Percentiles rank a stretch among this genome's conserved stretches.
Conservation (phyloP, 345 rosid species). For the Capsella bursapastoris region DNA sequence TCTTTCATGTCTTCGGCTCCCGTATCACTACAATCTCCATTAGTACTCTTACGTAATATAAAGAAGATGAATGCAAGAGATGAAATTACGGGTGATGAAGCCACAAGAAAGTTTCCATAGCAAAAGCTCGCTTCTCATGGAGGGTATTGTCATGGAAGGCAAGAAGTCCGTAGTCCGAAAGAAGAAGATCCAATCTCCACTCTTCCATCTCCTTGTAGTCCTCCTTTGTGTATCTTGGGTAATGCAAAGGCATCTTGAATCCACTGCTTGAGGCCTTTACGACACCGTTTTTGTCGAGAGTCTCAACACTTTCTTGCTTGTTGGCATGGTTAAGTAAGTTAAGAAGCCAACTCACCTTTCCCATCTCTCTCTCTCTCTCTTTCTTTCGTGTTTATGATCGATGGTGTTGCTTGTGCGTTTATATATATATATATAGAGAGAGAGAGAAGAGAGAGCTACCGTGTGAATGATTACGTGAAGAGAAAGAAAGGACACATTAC, state of each 20-base stretch:
- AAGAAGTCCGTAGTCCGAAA: slow-evolving; percentile 58
- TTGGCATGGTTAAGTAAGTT: slow-evolving; percentile 49
- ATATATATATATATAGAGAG: neutral
- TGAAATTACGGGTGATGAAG: slow-evolving; percentile 32
- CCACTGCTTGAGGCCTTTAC: slow-evolving; percentile 25
- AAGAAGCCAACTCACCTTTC: slow-evolving; percentile 53
- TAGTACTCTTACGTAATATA: no score
- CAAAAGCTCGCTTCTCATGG: slow-evolving; percentile 63
- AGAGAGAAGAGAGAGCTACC: neutral
- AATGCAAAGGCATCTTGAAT: slow-evolving; percentile 73
- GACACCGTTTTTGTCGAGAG: slow-evolving; percentile 29
- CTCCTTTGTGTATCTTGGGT: slow-evolving; percentile 61
- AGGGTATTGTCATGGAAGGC: slow-evolving; percentile 40
- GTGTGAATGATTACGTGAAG: slow-evolving; percentile 17
- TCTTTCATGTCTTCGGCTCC: neutral
- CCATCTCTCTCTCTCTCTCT: slow-evolving; percentile 38
- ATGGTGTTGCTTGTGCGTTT: slow-evolving; percentile 16
- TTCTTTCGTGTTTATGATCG: neutral
- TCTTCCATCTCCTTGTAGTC: slow-evolving; percentile 80
- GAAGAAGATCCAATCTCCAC: slow-evolving; percentile 67
- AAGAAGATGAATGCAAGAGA: neutral
- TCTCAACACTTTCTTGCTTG: slow-evolving; percentile 33
- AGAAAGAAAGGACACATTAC: slow-evolving; percentile 21
- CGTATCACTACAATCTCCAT: neutral
- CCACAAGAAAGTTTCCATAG: slow-evolving; percentile 72